These are phyloP conservation scores for Penicillium sp. DNA, from an alignment of 2,329 filamentous ascomycete species.

Conservation along the genomic window DNA sequence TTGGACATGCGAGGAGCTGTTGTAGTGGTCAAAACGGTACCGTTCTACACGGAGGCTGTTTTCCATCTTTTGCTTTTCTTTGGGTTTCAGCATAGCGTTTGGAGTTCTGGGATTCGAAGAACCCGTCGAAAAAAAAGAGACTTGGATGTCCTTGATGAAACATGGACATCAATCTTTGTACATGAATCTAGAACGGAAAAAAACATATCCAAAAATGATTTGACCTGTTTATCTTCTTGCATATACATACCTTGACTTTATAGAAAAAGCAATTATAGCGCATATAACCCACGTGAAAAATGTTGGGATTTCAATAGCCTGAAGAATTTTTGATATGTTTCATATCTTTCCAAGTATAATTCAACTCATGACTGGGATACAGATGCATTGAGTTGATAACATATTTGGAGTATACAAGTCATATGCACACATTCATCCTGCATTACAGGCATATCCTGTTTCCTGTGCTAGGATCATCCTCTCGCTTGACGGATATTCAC, in stretches of 20 bases:
- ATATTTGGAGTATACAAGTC: not conserved
- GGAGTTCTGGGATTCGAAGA: conserved; percentile 39
- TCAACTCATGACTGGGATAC: not conserved
- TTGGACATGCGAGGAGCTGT: conserved; percentile 96
- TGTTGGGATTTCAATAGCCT: not conserved
- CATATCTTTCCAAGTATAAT: not conserved
- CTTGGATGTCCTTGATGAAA: conserved; percentile 15
- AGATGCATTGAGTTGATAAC: not conserved
- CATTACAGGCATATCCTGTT: not conserved
- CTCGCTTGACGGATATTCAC: not conserved
- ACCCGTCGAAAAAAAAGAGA: conserved; percentile 22
- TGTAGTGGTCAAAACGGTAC: conserved; percentile 45
- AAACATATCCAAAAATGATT: conserved; percentile 19
- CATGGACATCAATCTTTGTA: conserved; percentile 22
- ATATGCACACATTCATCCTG: not conserved
- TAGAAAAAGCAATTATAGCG: not conserved
- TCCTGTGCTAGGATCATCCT: not conserved
- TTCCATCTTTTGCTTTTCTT: conserved; percentile 22
- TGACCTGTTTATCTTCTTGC: conserved; percentile 16
- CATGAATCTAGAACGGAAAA: conserved; percentile 24
- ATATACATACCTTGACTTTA: not conserved
- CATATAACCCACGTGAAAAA: not conserved
- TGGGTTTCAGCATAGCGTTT: conserved; percentile 43
- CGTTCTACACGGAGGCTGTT: conserved; percentile 19
- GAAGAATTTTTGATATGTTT: not conserved